These are phyloP conservation scores for Ceratobasidium sp. DNA, from an alignment of 1,284 basidiomycete genomes.

Conservation along the genomic window DNA sequence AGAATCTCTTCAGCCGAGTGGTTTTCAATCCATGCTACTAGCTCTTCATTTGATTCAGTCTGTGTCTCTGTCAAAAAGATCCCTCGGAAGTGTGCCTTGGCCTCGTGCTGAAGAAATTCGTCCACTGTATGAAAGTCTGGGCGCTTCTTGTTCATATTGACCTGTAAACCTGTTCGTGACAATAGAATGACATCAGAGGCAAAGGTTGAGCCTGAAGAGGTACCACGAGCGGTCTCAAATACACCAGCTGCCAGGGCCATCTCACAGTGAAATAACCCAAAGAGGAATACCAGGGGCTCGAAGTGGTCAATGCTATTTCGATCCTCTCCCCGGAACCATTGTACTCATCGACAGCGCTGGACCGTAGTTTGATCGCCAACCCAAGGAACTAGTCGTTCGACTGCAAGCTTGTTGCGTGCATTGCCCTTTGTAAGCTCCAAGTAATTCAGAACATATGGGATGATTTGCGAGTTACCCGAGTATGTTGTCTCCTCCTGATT, in stretches of 20 bases:
- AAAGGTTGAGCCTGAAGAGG: not conserved
- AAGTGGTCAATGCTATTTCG: not conserved
- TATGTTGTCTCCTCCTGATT: not conserved
- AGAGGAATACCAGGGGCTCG: not conserved
- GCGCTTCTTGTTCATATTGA: not conserved
- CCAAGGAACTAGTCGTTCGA: not conserved
- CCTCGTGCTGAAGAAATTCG: not conserved
- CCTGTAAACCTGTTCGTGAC: not conserved
- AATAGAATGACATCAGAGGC: not conserved
- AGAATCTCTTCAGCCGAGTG: not conserved
- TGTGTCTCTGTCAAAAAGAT: not conserved
- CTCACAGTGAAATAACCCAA: not conserved
- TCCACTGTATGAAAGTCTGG: not conserved
- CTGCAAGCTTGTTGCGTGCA: not conserved
- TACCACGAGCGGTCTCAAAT: not conserved
- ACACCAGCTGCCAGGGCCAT: not conserved
- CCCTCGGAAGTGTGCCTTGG: not conserved
- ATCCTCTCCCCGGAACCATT: not conserved
- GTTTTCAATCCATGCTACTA: not conserved
- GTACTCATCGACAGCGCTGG: not conserved
- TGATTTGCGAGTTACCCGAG: not conserved
- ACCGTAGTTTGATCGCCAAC: slow-evolving; percentile 3
- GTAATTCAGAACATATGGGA: not conserved
- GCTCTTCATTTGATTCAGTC: not conserved
- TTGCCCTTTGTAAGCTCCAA: not conserved